A percentile compares a stretch with the other conserved stretches of the same genome.
phyloP scores from a whole-genome alignment of 225 moss, liverwort and hornwort genomes.

The Rhytidiadelphus loreus region DNA sequence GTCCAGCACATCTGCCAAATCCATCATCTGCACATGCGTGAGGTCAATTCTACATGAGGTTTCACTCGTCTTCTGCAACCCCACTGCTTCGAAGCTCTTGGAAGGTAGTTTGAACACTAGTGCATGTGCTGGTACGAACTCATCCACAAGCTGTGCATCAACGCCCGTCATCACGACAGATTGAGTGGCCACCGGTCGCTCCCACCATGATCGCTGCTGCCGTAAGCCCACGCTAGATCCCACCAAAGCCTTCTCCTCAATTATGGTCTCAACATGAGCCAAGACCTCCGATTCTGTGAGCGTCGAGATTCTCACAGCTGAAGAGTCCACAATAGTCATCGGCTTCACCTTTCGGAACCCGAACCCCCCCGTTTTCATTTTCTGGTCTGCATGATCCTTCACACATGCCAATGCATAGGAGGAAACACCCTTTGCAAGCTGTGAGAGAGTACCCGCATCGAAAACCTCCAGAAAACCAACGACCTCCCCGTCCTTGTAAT shows the following conservation, averaged over 20 bases:
- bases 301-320: conserved; percentile 35
- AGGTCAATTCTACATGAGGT: conserved; percentile 36
- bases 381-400: conserved; percentile 29
- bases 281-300: conserved; percentile 52
- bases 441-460: conserved; percentile 40
- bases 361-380: not conserved
- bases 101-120: conserved; percentile 35
- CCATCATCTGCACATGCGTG: conserved; percentile 78
- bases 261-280: conserved; percentile 30
- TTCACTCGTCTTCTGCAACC: conserved; percentile 38
- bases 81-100: conserved; percentile 28
- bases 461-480: conserved; percentile 50
- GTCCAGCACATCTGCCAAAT: conserved; percentile 81
- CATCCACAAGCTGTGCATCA: conserved; percentile 29
- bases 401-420: conserved; percentile 55
- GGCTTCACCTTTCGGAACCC: conserved; percentile 4
- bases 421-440: conserved; percentile 49
- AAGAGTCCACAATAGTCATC: conserved; percentile 9
- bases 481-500: conserved; percentile 48
- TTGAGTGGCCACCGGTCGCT: conserved; percentile 10
- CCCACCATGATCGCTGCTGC: conserved; percentile 62
- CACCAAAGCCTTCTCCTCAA: conserved; percentile 7
- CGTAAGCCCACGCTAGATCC: not conserved
- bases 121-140: conserved; percentile 67
- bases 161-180: conserved; percentile 6